Evolutionary conservation across 2,329 filamentous ascomycete genomes (phyloP).

Genomic region (Graphilbum sp.): DNA sequence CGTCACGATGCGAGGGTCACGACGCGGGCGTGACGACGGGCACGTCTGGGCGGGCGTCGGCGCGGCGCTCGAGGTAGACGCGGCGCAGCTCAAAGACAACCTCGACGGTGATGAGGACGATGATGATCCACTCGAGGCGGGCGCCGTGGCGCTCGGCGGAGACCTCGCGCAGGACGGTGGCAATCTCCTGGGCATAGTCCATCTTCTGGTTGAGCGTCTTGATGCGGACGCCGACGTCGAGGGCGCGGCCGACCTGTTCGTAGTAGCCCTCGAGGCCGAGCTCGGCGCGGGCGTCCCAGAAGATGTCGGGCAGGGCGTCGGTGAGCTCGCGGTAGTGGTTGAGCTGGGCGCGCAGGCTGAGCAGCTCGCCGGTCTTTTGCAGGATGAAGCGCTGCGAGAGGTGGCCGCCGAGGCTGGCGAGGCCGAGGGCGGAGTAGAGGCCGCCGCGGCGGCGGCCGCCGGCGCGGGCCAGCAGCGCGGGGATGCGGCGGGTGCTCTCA

Average conservation of each 20-base stretch:
- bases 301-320: slow-evolving; percentile 85
- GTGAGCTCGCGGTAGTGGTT: slow-evolving; percentile 97
- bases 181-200: slow-evolving; percentile 94
- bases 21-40: too few species aligned
- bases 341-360: slow-evolving; percentile 76
- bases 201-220: slow-evolving; percentile 90
- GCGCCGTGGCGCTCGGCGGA: slow-evolving; percentile 82
- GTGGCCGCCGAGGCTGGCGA: slow-evolving; percentile 15
- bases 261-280: slow-evolving; percentile 89
- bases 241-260: slow-evolving; percentile 73
- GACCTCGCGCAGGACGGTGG: slow-evolving; percentile 71
- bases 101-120: slow-evolving; percentile 81
- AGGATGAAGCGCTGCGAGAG: slow-evolving; percentile 67
- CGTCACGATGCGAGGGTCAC: too few species aligned
- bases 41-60: too few species aligned
- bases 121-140: slow-evolving; percentile 88
- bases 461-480: slow-evolving; percentile 51
- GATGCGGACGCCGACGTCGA: slow-evolving; percentile 86
- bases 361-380: slow-evolving; percentile 81
- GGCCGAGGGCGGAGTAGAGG: not conserved
- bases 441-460: not conserved
- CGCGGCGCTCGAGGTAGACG: too few species aligned
- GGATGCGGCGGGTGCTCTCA: slow-evolving; percentile 68
- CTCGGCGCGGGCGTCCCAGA: slow-evolving; percentile 87
- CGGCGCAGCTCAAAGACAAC: slow-evolving; percentile 72